phyloP scores from a whole-genome alignment of 2,329 filamentous ascomycete species.

The Allantophomopsis lycopodina region DNA sequence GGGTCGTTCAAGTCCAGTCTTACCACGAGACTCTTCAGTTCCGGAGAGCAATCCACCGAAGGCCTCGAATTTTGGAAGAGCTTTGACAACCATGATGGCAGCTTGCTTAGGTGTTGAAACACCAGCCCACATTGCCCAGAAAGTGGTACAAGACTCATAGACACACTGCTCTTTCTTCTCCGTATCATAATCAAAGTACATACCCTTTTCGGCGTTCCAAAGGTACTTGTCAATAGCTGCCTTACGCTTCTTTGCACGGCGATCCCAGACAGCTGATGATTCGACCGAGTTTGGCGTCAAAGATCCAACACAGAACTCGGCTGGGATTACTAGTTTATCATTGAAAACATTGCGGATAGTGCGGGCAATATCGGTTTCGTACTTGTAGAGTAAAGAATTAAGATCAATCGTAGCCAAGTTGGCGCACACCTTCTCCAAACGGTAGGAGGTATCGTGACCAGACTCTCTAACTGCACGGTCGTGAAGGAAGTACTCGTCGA shows the following conservation, averaged over 20 bases:
- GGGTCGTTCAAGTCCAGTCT: constrained; percentile 65
- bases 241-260: constrained; percentile 73
- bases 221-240: constrained; percentile 80
- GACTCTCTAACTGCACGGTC: constrained; percentile 93
- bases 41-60: constrained; percentile 81
- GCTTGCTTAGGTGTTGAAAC: constrained; percentile 78
- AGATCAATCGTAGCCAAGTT: constrained; percentile 88
- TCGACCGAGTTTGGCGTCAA: constrained; percentile 58
- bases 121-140: constrained; percentile 96
- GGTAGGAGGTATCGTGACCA: constrained; percentile 91
- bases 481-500: constrained; percentile 93
- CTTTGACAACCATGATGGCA: constrained; percentile 65
- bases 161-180: constrained; percentile 63
- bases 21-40: constrained; percentile 77
- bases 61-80: constrained; percentile 76
- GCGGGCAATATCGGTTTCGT: constrained; percentile 84
- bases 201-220: constrained; percentile 83
- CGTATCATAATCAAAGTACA: constrained; percentile 98
- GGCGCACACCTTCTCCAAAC: constrained; percentile 75
- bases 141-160: constrained; percentile 87
- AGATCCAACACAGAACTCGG: constrained; percentile 62
- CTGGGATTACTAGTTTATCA: constrained; percentile 70
- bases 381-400: constrained; percentile 92
- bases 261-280: constrained; percentile 80
- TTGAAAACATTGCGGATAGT: constrained; percentile 75